Conservation (phyloP, 192 early-diverging fungal species). For the Obelidium mucronatum region DNA sequence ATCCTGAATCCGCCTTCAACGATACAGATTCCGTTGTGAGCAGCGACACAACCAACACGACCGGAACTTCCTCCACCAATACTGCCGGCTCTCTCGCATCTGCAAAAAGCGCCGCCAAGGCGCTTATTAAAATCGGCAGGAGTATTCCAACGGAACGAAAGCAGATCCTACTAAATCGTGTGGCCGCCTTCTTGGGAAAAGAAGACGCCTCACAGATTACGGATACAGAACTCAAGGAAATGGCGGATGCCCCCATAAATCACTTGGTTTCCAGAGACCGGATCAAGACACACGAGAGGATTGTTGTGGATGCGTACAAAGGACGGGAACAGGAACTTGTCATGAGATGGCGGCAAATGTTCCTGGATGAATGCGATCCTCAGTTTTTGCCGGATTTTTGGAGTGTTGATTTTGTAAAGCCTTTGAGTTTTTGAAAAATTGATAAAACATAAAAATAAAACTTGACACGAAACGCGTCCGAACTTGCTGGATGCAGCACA, state of each 20-base stretch:
- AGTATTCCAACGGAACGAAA: background rate
- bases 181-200: background rate
- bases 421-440: too few species aligned
- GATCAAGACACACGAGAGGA: background rate
- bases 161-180: background rate
- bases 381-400: background rate
- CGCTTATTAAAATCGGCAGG: background rate
- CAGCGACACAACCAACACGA: background rate
- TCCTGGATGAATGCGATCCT: constrained; percentile 1
- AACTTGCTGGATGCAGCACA: too few species aligned
- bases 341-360: background rate
- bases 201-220: background rate
- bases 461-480: too few species aligned
- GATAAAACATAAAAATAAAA: too few species aligned
- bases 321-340: constrained; percentile 6
- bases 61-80: background rate
- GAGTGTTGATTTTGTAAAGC: constrained; percentile 20
- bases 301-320: constrained; percentile 11
- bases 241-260: background rate
- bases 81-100: background rate
- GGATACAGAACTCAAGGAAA: background rate
- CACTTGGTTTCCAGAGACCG: background rate
- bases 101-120: constrained; percentile 17
- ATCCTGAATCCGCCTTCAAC: background rate
- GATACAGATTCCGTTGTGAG: background rate